Percentiles rank a stretch among this genome's conserved stretches.
These are phyloP conservation scores for Kazachstania sp. DNA, from an alignment of 1,139 yeast genomes.

Conservation along the genomic window DNA sequence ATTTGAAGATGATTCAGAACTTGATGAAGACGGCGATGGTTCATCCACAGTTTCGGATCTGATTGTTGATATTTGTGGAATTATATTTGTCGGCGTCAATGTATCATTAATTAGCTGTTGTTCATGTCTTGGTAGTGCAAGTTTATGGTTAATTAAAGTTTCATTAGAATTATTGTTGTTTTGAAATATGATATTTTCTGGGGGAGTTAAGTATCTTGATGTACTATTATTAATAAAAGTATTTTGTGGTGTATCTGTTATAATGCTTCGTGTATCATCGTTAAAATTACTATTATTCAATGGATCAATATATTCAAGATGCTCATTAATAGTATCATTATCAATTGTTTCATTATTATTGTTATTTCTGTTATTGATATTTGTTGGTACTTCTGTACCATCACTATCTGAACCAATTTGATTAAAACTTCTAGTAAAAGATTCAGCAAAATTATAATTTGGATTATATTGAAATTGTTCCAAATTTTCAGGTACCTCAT, in stretches of 20 bases:
- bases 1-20: conserved; percentile 1
- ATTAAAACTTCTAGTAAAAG: not conserved
- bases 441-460: conserved; percentile 1
- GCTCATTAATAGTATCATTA: not conserved
- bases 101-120: not conserved
- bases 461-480: conserved; percentile 3
- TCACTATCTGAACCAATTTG: not conserved
- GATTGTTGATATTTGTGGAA: not conserved
- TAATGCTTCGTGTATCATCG: conserved; percentile 16
- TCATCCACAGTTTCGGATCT: conserved; percentile 1
- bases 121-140: not conserved
- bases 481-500: not conserved
- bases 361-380: conserved; percentile 7
- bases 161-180: conserved; percentile 15
- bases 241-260: conserved; percentile 11
- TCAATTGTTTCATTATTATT: not conserved
- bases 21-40: not conserved
- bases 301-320: conserved; percentile 2
- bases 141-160: conserved; percentile 11
- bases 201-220: not conserved
- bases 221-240: conserved; percentile 5
- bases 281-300: conserved; percentile 6
- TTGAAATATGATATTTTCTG: not conserved
- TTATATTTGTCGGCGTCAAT: not conserved
- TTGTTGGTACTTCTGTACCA: not conserved